Base-by-base conservation (phyloP, 352 stramenopile species). In the Globisporangium cederbergense region DNA sequence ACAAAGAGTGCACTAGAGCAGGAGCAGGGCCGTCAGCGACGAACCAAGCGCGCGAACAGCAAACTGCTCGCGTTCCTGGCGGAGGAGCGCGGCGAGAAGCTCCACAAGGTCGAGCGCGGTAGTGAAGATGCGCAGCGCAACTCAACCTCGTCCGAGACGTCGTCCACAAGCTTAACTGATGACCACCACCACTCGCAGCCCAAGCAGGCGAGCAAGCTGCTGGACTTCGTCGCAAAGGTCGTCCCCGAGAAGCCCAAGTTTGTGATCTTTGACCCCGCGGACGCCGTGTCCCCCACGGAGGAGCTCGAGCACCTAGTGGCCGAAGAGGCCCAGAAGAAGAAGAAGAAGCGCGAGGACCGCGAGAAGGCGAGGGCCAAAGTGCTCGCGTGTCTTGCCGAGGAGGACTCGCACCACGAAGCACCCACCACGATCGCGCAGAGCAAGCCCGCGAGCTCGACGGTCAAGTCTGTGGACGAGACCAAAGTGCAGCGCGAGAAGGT, bases 141-240 rank as follows among this genome's bases (percentile, higher is more conserved):
- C 16, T 77, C 70, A 3, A 46, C 76, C 34, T 78, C 71, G 16
- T 79, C 78, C 3, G 65, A 69, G 2, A 66, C 70, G 25, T 67
- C 71, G 11, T 60, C 50, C 36, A 22, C 54, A 11, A 18, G 13
- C 9, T 38, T 18, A 25, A 20, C 8, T 9, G 36, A 58, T 16
- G 38, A 20, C 9, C 59, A 58, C 8, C 34, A 30, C 5, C 10
- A 51, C n/a, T 16, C 34, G 22, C 56, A 56, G 20, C 6, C 51
- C 9, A 34, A 53, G 4, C 57, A 72, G 16, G 62, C 62, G 11
- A 82, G 71, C 61, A 79, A 76, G 49, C 65, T 77, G 42, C 75
- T 74, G 40, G 78, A 86, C 50, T 91, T 91, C 53, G 77, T 89
- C 45, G 76, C 78, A 47, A 89, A 87, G 45, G 67, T 76, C 11